Base-by-base conservation (phyloP, 495 filamentous ascomycete genomes). In the Pyrenula massariospora region DNA sequence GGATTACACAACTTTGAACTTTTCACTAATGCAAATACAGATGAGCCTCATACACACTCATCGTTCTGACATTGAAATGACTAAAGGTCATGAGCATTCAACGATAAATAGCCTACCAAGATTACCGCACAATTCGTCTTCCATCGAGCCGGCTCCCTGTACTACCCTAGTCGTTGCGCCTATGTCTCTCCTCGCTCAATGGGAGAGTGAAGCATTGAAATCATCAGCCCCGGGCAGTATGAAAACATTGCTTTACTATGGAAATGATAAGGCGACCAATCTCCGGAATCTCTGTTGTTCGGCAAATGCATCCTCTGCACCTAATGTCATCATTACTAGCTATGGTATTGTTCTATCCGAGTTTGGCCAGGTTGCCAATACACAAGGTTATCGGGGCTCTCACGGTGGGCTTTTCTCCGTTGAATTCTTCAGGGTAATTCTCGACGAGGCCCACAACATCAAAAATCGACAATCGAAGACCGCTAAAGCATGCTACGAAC, bases 141-240 rank as follows among this genome's bases (percentile, higher is more conserved):
- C 73, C 12, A 70, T 89, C 1, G 73, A 85, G 48, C 62, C 74
- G 51, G 92, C 91, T 3, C 91, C 90, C 0, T 89, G 86, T 62
- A 97, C 94, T 1, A 97, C 93, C 3, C 76, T 98, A 2, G 94
- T 98, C 2, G 83, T 98, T 25, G 93, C 93, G 1, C 93, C 93
- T 1, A 97, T 95, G 78, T 95, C 91, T 3, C 73, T 98, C 1
- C 77, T 98, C 20, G 81, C 91, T 1, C 93, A 98, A 65, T 98
- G 93, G 93, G 86, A 96, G 64, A 94, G 89, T 57, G 93, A 98
- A 68, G 88, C 94, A 3, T 77, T 88, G 59, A 95, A 89, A 56
- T 90, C 92, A 10, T 96, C 91, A 0, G 80, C 84, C 56, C 75
- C 84, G 2, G 91, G 89, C 10, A 86, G 86, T 0, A 66, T 97